Percentiles rank a stretch among this genome's conserved stretches.
phyloP scores from a whole-genome alignment of 2,329 filamentous ascomycete genomes.

The Waltergamsia citrina region DNA sequence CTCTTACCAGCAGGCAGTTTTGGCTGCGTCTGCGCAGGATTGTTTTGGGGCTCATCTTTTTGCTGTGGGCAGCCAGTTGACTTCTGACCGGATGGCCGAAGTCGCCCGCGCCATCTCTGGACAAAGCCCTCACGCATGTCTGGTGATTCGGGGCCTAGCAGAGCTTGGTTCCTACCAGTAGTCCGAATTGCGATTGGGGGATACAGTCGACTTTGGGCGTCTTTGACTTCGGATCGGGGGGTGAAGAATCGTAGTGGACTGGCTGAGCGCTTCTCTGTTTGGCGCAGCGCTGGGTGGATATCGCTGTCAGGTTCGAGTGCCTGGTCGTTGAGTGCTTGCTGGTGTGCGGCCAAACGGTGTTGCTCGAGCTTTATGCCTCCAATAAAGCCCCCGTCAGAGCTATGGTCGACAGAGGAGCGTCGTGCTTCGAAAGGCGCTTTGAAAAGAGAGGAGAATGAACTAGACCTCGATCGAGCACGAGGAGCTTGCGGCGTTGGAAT shows the following conservation, averaged over 20 bases:
- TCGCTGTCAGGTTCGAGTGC: conserved; percentile 13
- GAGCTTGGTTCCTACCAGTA: conserved; percentile 14
- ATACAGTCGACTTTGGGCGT: conserved; percentile 18
- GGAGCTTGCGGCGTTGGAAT: neutral
- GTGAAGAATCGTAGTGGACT: conserved; percentile 14
- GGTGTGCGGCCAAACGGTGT: conserved; percentile 21
- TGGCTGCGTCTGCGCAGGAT: no score
- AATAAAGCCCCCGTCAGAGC: conserved; percentile 21
- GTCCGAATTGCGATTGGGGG: conserved; percentile 26
- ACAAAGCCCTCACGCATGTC: conserved; percentile 17
- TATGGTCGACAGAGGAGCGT: conserved; percentile 19
- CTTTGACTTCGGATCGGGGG: conserved; percentile 9
- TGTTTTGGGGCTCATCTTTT: no score
- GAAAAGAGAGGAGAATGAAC: conserved; percentile 25
- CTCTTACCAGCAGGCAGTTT: no score
- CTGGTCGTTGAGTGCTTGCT: conserved; percentile 16
- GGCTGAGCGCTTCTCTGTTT: conserved; percentile 14
- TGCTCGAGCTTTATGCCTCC: conserved; percentile 30
- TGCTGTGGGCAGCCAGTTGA: no score
- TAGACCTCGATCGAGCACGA: conserved; percentile 10
- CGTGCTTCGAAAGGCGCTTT: conserved; percentile 23
- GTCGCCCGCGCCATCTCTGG: no score
- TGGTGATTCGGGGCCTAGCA: conserved; percentile 16
- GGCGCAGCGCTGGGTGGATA: conserved; percentile 24
- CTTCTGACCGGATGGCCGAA: conserved; percentile 3